Conservation (phyloP, 108 stramenopile genomes). For the Skeletonema marinoi region DNA sequence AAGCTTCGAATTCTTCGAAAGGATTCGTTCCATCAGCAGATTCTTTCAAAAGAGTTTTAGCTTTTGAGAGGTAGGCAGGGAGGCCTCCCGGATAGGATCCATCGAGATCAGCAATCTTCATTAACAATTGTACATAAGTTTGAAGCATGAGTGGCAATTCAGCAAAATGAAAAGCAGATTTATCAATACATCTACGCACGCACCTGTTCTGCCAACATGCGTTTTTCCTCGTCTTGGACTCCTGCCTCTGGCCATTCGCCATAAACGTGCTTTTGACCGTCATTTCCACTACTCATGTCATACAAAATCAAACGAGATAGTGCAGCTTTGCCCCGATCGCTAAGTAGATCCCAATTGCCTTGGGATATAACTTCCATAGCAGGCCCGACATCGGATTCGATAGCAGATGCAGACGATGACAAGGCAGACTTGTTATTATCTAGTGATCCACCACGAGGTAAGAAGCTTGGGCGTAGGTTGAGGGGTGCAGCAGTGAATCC, state of each 20-base stretch:
- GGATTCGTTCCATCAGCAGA: constrained; percentile 91
- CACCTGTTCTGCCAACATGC: constrained; percentile 76
- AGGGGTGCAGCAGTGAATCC: constrained; percentile 5
- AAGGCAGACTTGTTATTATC: not conserved
- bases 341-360: constrained; percentile 70
- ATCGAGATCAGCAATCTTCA: constrained; percentile 85
- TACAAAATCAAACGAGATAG: constrained; percentile 57
- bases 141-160: not conserved
- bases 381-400: constrained; percentile 32
- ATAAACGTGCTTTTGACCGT: constrained; percentile 83
- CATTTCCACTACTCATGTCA: constrained; percentile 38
- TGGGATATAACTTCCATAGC: constrained; percentile 36
- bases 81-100: constrained; percentile 94
- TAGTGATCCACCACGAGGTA: constrained; percentile 16
- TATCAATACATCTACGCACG: constrained; percentile 27
- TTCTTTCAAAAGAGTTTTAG: constrained; percentile 83
- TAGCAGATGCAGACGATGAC: not conserved
- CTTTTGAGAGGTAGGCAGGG: constrained; percentile 87
- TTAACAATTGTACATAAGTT: not conserved
- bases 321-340: constrained; percentile 65
- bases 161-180: not conserved
- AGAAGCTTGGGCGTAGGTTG: not conserved
- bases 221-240: constrained; percentile 77
- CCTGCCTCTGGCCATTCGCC: constrained; percentile 87
- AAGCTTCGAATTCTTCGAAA: constrained; percentile 92